These are phyloP conservation scores for Rhodotorula mucilaginosa DNA, from an alignment of 1,284 basidiomycete species.

Conservation along the genomic window DNA sequence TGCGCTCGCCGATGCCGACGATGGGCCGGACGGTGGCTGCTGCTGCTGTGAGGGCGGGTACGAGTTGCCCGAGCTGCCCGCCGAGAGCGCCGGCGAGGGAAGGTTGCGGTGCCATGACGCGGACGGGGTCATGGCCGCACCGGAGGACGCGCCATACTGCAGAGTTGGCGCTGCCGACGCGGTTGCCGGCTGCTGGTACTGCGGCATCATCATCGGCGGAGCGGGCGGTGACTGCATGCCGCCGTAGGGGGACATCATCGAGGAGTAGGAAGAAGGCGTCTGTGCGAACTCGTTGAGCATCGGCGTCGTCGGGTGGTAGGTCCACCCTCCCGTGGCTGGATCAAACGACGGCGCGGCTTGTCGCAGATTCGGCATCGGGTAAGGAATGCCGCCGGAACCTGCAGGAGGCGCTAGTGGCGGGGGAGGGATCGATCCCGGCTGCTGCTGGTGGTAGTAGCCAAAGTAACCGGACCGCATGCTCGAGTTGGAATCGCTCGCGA, in stretches of 20 bases:
- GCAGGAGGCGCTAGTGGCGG: neutral
- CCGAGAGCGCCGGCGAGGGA: slow-evolving; percentile 32
- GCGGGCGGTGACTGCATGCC: slow-evolving; percentile 1
- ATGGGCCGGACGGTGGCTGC: neutral
- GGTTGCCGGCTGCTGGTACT: slow-evolving; percentile 1
- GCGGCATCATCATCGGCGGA: neutral
- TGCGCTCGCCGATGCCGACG: neutral
- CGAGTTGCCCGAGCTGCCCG: slow-evolving; percentile 23
- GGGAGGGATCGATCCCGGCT: neutral
- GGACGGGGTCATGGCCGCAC: neutral
- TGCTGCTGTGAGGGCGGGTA: neutral
- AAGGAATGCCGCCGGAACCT: neutral
- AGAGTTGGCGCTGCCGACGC: neutral
- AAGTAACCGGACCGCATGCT: slow-evolving; percentile 14
- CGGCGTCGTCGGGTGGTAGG: neutral
- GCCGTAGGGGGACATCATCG: slow-evolving; percentile 6
- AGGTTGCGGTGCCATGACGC: slow-evolving; percentile 12
- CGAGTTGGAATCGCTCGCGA: slow-evolving; percentile 27
- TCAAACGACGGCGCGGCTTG: slow-evolving; percentile 37
- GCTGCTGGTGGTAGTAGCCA: slow-evolving; percentile 3
- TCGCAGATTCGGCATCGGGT: slow-evolving; percentile 12
- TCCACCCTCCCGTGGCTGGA: slow-evolving; percentile 19
- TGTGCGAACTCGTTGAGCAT: neutral
- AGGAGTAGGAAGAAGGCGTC: neutral
- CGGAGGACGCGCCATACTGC: neutral